These are phyloP conservation scores for Cordia subcordata DNA, from an alignment of 257 asterid genomes.

Conservation along the genomic window DNA sequence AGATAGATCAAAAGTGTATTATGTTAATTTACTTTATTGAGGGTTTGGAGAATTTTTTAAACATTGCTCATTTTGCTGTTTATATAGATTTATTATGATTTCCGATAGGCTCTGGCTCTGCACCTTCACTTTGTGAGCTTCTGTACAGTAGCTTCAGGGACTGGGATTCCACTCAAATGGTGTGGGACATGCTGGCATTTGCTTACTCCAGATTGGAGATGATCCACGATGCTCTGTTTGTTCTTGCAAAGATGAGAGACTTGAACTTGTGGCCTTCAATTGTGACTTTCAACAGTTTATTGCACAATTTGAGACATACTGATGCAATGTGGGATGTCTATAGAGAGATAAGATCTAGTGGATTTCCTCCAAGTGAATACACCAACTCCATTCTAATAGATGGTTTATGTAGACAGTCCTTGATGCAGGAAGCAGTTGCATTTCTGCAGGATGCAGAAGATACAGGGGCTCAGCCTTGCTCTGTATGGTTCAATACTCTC, in stretches of 20 bases:
- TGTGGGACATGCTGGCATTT: conserved; percentile 75
- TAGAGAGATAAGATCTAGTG: conserved; percentile 38
- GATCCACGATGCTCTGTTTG: conserved; percentile 65
- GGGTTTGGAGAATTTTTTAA: conserved; percentile 15
- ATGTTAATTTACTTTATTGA: background rate
- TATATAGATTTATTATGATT: conserved; percentile 47
- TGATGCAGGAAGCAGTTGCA: conserved; percentile 54
- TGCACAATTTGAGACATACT: conserved; percentile 54
- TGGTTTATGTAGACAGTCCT: conserved; percentile 63
- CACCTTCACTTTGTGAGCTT: conserved; percentile 56
- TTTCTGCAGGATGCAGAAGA: conserved; percentile 38
- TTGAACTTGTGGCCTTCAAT: conserved; percentile 48
- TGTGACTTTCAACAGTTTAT: conserved; percentile 53
- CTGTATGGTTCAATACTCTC: conserved; percentile 55
- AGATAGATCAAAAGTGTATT: background rate
- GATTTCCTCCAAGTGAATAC: conserved; percentile 39
- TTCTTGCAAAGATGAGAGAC: conserved; percentile 63
- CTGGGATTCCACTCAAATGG: conserved; percentile 41
- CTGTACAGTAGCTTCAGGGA: conserved; percentile 44
- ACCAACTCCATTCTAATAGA: conserved; percentile 59
- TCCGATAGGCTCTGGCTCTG: conserved; percentile 74
- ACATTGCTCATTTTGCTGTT: conserved; percentile 28
- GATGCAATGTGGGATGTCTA: conserved; percentile 54
- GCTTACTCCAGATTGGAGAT: conserved; percentile 49
- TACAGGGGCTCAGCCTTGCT: conserved; percentile 38